A percentile compares a stretch with the other conserved stretches of the same genome.
phyloP scores from a whole-genome alignment of 495 filamentous ascomycete species.

The Cudoniella acicularis region DNA sequence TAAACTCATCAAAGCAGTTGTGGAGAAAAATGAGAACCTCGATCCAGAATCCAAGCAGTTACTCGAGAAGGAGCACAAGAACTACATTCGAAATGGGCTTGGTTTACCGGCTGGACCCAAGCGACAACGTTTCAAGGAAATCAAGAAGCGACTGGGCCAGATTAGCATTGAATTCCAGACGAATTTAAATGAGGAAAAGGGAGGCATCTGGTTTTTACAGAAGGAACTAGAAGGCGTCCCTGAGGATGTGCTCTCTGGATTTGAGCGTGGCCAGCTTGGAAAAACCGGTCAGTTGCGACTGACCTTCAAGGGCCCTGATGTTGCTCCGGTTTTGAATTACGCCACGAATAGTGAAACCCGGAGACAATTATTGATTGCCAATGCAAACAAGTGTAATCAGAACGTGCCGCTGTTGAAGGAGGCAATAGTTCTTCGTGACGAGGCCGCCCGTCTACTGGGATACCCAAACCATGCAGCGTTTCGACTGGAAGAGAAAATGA shows the following conservation, averaged over 20 bases:
- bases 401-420: conserved; percentile 87
- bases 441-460: conserved; percentile 84
- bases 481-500: conserved; percentile 95
- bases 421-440: conserved; percentile 82
- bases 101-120: conserved; percentile 49
- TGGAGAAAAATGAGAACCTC: conserved; percentile 35
- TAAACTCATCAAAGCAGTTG: conserved; percentile 51
- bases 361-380: conserved; percentile 52
- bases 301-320: conserved; percentile 60
- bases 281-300: conserved; percentile 57
- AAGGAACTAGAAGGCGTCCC: conserved; percentile 59
- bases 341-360: conserved; percentile 52
- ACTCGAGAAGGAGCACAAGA: conserved; percentile 56
- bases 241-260: conserved; percentile 47
- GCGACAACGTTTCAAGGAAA: conserved; percentile 60
- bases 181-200: conserved; percentile 59
- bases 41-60: conserved; percentile 47
- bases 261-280: conserved; percentile 71
- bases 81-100: conserved; percentile 54
- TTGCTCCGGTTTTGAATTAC: conserved; percentile 58
- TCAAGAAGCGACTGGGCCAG: conserved; percentile 58
- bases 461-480: conserved; percentile 92
- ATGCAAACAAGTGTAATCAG: conserved; percentile 68
- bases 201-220: conserved; percentile 55
- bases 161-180: conserved; percentile 56